Percentiles rank a stretch among this genome's conserved stretches.
These are phyloP conservation scores for Phaffia tasmanica DNA, from an alignment of 768 basidiomycete genomes.

Conservation along the genomic window DNA sequence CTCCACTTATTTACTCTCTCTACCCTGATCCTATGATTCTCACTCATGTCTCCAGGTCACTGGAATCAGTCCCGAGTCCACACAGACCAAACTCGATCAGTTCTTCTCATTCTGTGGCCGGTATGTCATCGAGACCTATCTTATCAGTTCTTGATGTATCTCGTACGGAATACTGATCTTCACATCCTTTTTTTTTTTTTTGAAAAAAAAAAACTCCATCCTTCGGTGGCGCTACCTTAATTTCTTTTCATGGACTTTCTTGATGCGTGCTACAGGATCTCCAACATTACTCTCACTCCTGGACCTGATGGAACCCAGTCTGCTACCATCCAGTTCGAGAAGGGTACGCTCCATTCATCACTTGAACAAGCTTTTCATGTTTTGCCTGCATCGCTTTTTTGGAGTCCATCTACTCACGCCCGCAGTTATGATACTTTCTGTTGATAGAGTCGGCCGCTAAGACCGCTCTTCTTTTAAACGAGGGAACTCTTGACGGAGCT, in stretches of 20 bases:
- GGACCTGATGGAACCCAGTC: slow-evolving; percentile 40
- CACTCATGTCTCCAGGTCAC: slow-evolving; percentile 48
- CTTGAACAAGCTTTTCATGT: slow-evolving; percentile 36
- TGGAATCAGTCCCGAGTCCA: slow-evolving; percentile 55
- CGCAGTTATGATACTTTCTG: neutral
- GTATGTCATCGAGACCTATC: neutral
- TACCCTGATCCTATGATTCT: neutral
- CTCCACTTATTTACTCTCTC: neutral
- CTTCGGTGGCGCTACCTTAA: neutral
- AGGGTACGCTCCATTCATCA: slow-evolving; percentile 38
- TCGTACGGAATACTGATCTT: neutral
- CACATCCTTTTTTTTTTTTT: neutral
- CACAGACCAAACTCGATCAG: slow-evolving; percentile 53
- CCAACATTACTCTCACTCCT: slow-evolving; percentile 49
- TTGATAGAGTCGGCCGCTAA: slow-evolving; percentile 48
- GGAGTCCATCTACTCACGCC: neutral
- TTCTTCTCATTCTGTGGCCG: slow-evolving; percentile 60
- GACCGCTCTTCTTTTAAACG: slow-evolving; percentile 71
- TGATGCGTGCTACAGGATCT: slow-evolving; percentile 46
- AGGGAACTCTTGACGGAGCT: slow-evolving; percentile 62
- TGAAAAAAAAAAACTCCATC: neutral
- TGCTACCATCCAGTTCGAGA: slow-evolving; percentile 75
- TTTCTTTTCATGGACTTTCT: slow-evolving; percentile 3
- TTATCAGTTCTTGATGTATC: neutral
- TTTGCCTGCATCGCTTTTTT: neutral